Base-by-base conservation (phyloP, 352 stramenopile genomes). In the Vaucheria bursata region DNA sequence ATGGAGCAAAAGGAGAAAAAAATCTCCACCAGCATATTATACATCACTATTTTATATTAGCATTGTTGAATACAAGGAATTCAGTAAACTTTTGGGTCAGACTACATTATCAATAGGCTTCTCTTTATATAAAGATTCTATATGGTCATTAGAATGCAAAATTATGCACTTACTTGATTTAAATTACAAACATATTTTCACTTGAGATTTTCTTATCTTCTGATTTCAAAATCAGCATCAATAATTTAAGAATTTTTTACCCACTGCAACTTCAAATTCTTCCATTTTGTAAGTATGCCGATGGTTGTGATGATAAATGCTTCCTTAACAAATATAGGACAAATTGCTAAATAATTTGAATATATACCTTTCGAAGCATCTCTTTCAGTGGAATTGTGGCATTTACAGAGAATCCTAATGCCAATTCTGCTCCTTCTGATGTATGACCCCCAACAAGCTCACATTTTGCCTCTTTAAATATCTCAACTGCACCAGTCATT, bases 371-470 rank as follows among this genome's bases (percentile, higher is more conserved):
- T 12, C 45, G 45, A 12, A 59, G 45, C 12, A 59, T 59, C 45
- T 59, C 45, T 18, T 59, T 25, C 37, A 75, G 40, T 0, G 39
- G 33, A 8, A 81, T 78, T 34, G 81, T 77, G 31, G 84, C 87
- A 38, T 71, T 89, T 1, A 89, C 81, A 18, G 72, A 66, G 45
- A 91, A 85, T 18, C 87, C 86, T 12, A 89, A 73, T 31, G 85
- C 77, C 0, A 90, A 71, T 59, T 91, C 87, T 18, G 75, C 49
- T 5, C 87, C 87, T 72, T 91, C 87, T 68, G 82, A 88, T 12
- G 87, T 90, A 79, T 91, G 87, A 12, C 87, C 87, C 29, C 87
- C 87, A 12, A 90, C 84, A 2, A 91, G 73, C 1, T 77, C 52
- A 73, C 86, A 89, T 7, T 81, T 79, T 8, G 79, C 84, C 25